Percentiles rank a stretch among this genome's conserved stretches.
These are phyloP conservation scores for Populus tomentosa DNA, from an alignment of 441 rosid species.

Conservation along the genomic window DNA sequence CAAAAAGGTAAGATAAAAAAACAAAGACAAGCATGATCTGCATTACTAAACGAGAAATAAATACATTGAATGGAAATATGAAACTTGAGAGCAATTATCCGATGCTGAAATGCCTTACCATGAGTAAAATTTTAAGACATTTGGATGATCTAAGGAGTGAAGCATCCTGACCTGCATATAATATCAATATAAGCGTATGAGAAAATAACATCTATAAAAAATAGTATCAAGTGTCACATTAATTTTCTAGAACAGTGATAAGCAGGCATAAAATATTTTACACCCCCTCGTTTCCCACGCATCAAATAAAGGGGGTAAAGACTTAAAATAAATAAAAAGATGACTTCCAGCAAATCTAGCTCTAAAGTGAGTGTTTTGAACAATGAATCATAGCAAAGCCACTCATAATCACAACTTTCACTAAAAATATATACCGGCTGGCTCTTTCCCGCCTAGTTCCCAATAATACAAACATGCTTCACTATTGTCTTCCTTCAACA, in stretches of 20 bases:
- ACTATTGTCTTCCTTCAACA: not conserved
- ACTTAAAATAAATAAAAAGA: not conserved
- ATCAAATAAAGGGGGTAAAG: not conserved
- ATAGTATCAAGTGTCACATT: not conserved
- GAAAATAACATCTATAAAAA: not conserved
- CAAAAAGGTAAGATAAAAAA: not conserved
- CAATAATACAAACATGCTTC: not conserved
- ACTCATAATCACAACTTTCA: not conserved
- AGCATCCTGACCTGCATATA: constrained; percentile 80
- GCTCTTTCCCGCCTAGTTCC: not conserved
- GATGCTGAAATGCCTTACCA: constrained; percentile 44
- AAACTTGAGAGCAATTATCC: not conserved
- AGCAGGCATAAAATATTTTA: not conserved
- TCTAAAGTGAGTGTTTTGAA: not conserved
- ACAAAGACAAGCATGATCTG: not conserved
- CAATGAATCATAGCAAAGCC: not conserved
- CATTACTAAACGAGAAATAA: not conserved
- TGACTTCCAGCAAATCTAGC: not conserved
- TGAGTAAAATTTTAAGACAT: constrained; percentile 74
- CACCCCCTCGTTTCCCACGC: not conserved
- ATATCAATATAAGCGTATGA: not conserved
- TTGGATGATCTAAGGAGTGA: constrained; percentile 73
- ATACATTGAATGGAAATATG: not conserved
- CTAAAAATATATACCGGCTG: not conserved
- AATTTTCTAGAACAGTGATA: not conserved